phyloP scores from a whole-genome alignment of 73 alveolate species.

The Paramecium pentaurelia region DNA sequence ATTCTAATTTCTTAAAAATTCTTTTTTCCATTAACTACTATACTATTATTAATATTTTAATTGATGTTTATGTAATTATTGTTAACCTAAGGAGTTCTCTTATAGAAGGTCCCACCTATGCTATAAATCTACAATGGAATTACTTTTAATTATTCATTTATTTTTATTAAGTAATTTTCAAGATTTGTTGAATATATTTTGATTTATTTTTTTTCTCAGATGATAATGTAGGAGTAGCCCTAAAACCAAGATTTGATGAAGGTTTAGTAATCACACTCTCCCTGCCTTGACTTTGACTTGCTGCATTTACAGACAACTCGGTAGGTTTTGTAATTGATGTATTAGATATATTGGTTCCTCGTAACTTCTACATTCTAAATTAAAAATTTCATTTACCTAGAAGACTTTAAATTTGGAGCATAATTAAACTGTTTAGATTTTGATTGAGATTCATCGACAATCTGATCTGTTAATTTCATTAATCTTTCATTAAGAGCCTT shows the following conservation, averaged over 20 bases:
- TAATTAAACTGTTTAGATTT: background rate
- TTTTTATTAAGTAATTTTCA: constrained; percentile 9
- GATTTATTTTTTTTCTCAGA: constrained; percentile 6
- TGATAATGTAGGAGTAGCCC: background rate
- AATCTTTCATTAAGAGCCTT: constrained; percentile 18
- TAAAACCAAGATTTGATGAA: background rate
- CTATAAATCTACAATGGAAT: background rate
- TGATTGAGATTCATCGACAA: background rate
- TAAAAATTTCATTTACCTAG: background rate
- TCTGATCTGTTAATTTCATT: background rate
- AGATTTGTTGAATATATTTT: background rate
- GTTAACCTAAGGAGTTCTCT: constrained; percentile 8
- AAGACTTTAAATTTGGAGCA: constrained; percentile 10
- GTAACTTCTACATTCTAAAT: background rate
- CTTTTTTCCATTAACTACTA: background rate
- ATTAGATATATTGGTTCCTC: constrained; percentile 3
- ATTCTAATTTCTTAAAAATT: background rate
- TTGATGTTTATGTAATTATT: constrained; percentile 28
- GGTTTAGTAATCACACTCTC: constrained; percentile 12
- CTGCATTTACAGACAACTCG: background rate
- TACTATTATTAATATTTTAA: constrained; percentile 16
- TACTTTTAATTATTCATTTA: background rate
- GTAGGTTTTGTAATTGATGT: background rate
- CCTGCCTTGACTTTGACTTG: background rate
- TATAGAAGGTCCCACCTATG: background rate